Conservation (phyloP, 2,329 filamentous ascomycete genomes). For the Tolypocladium paradoxum region DNA sequence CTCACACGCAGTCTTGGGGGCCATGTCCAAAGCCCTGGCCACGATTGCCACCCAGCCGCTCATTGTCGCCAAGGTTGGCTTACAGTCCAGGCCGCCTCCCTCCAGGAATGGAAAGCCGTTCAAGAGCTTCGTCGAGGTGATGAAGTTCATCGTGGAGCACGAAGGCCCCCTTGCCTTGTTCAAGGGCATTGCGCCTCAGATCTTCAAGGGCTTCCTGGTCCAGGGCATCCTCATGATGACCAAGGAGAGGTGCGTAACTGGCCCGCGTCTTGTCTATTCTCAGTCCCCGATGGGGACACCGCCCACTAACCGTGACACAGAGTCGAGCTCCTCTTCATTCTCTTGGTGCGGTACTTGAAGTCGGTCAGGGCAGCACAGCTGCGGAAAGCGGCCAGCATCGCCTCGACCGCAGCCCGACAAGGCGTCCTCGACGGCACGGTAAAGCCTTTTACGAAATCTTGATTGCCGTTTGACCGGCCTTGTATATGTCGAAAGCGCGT, state of each 20-base stretch:
- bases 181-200: slow-evolving; percentile 92
- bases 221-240: slow-evolving; percentile 99
- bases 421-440: slow-evolving; percentile 32
- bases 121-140: slow-evolving; percentile 86
- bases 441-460: slow-evolving; percentile 15
- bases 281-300: not conserved
- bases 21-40: slow-evolving; percentile 83
- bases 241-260: slow-evolving; percentile 66
- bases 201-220: slow-evolving; percentile 84
- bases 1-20: slow-evolving; percentile 60
- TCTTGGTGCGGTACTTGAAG: slow-evolving; percentile 74
- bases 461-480: not conserved
- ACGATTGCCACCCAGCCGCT: slow-evolving; percentile 89
- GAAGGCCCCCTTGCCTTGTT: slow-evolving; percentile 80
- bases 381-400: slow-evolving; percentile 52
- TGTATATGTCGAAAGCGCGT: not conserved
- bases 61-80: slow-evolving; percentile 93
- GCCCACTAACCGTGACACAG: slow-evolving; percentile 27
- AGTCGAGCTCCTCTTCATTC: slow-evolving; percentile 78
- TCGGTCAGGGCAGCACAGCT: slow-evolving; percentile 60
- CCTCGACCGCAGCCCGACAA: slow-evolving; percentile 33
- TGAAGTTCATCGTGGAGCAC: slow-evolving; percentile 84
- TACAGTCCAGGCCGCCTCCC: slow-evolving; percentile 87
- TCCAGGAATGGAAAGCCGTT: slow-evolving; percentile 81
- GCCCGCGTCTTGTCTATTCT: not conserved